Evolutionary conservation across 345 rosid species (phyloP).

Genomic region (Moringa oleifera): DNA sequence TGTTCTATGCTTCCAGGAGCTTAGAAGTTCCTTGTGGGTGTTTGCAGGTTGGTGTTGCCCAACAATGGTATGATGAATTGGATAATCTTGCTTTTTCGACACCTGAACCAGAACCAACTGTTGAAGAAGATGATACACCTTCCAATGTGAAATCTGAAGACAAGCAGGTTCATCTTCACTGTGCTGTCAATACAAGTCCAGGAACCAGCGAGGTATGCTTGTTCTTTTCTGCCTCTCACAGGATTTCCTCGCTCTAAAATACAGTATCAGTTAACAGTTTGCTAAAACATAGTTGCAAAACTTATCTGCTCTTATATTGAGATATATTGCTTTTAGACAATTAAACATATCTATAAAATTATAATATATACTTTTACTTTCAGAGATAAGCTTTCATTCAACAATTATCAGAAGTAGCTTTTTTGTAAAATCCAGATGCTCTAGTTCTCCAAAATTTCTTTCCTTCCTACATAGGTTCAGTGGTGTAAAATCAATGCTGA

Average conservation of each 20-base stretch:
- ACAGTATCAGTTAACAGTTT: background rate
- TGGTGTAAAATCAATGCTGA: background rate
- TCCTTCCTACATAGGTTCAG: too few relatives aligned
- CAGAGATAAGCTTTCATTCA: too few relatives aligned
- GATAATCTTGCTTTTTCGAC: conserved; percentile 69
- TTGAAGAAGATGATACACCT: conserved; percentile 34
- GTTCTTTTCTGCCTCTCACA: conserved; percentile 8
- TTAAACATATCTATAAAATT: too few relatives aligned
- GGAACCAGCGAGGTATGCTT: conserved; percentile 79
- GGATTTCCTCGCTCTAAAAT: background rate
- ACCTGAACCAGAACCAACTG: conserved; percentile 33
- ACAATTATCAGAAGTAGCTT: too few relatives aligned
- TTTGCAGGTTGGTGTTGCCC: conserved; percentile 77
- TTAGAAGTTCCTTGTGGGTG: conserved; percentile 11
- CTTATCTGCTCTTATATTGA: background rate
- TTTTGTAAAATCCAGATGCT: too few relatives aligned
- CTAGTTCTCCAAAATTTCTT: too few relatives aligned
- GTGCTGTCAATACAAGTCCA: conserved; percentile 68
- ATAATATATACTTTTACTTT: too few relatives aligned
- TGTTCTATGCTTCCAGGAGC: too few relatives aligned
- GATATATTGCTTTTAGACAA: background rate
- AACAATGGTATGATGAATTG: conserved; percentile 88
- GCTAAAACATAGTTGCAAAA: background rate
- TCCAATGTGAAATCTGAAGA: conserved; percentile 32
- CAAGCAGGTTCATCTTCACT: conserved; percentile 42